A percentile compares a stretch with the other conserved stretches of the same genome.
These are phyloP conservation scores for Penicillium rolfsii DNA, from an alignment of 2,329 filamentous ascomycete genomes.

Conservation along the genomic window DNA sequence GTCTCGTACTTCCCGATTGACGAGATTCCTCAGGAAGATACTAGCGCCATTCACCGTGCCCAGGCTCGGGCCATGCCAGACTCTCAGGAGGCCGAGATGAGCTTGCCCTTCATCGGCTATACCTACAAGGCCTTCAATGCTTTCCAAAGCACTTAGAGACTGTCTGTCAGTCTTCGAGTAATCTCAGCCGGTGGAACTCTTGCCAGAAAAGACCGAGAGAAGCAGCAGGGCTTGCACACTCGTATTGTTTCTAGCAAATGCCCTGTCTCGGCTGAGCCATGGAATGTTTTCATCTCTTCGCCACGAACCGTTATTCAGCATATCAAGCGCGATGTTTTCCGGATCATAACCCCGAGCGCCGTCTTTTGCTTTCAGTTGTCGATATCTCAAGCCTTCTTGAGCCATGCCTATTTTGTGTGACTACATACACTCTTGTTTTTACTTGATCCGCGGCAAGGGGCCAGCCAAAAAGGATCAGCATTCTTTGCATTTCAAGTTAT, in stretches of 20 bases:
- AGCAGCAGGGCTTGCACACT: constrained; percentile 42
- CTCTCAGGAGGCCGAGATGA: constrained; percentile 90
- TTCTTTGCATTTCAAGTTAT: constrained; percentile 24
- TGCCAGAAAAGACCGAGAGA: constrained; percentile 17
- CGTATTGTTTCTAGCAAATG: constrained; percentile 26
- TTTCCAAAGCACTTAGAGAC: constrained; percentile 52
- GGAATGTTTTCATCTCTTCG: constrained; percentile 31
- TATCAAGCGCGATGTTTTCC: constrained; percentile 39
- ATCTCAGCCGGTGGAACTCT: constrained; percentile 13
- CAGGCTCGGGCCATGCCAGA: constrained; percentile 73
- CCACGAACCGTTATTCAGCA: constrained; percentile 38
- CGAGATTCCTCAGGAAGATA: constrained; percentile 96
- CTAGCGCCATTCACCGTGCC: constrained; percentile 80
- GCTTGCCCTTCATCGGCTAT: constrained; percentile 92
- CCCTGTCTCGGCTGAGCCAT: constrained; percentile 25
- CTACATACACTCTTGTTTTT: constrained; percentile 6
- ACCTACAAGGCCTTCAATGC: constrained; percentile 96
- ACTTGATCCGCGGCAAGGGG: constrained; percentile 2
- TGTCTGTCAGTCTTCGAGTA: constrained; percentile 23
- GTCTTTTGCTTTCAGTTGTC: constrained; percentile 31
- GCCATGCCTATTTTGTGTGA: constrained; percentile 3
- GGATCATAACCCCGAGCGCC: constrained; percentile 29
- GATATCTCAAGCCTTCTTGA: constrained; percentile 28
- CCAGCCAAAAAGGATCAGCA: constrained; percentile 4
- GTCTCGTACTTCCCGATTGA: constrained; percentile 99